These are phyloP conservation scores for Meira miltonrushii DNA, from an alignment of 1,284 basidiomycete species.

Conservation along the genomic window DNA sequence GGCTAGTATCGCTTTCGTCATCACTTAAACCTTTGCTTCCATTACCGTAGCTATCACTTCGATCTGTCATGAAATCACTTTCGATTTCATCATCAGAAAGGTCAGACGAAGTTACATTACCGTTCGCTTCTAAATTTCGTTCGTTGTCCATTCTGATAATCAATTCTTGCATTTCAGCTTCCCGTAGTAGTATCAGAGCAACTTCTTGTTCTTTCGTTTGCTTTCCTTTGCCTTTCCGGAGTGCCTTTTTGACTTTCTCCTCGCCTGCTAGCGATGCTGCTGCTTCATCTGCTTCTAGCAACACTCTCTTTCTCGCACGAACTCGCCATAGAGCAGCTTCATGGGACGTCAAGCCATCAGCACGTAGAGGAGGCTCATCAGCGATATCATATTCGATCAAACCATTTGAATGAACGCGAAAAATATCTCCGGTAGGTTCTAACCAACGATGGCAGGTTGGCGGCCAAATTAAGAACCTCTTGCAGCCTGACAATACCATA, in stretches of 20 bases:
- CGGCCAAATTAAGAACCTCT: conserved; percentile 50
- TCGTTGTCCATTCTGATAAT: conserved; percentile 16
- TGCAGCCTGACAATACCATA: conserved; percentile 42
- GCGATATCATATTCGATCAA: conserved; percentile 41
- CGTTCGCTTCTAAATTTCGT: conserved; percentile 22
- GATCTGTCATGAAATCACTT: too few species aligned
- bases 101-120: conserved; percentile 1
- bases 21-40: too few species aligned
- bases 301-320: conserved; percentile 24
- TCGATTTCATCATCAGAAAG: too few species aligned
- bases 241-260: conserved; percentile 17
- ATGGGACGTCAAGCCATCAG: conserved; percentile 42
- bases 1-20: too few species aligned
- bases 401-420: conserved; percentile 40
- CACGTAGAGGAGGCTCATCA: conserved; percentile 26
- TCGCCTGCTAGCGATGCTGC: conserved; percentile 34
- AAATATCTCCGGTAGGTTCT: conserved; percentile 33
- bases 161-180: conserved; percentile 1
- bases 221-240: conserved; percentile 40
- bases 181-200: conserved; percentile 8
- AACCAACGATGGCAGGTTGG: conserved; percentile 38
- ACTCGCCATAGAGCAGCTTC: conserved; percentile 46
- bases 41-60: too few species aligned
- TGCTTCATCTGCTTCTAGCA: conserved; percentile 31
- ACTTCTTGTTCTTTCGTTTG: conserved; percentile 30